Percentiles rank a stretch among this genome's conserved stretches.
These are phyloP conservation scores for Inosperma sp. DNA, from an alignment of 768 basidiomycete genomes.

Conservation along the genomic window DNA sequence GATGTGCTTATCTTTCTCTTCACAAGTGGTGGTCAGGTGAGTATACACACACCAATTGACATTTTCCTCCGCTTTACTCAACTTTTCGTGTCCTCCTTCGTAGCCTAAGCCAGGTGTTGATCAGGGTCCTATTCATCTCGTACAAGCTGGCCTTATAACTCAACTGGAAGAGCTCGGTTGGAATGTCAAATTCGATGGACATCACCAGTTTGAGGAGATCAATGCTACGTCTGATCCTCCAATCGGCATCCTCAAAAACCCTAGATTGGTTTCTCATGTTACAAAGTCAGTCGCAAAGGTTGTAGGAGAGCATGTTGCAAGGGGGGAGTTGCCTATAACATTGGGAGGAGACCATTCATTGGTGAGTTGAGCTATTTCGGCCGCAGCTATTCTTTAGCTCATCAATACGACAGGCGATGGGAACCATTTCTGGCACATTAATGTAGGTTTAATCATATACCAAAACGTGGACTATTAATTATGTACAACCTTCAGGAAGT, in stretches of 20 bases:
- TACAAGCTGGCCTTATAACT: conserved; percentile 76
- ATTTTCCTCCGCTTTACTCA: conserved; percentile 13
- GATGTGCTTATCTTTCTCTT: conserved; percentile 10
- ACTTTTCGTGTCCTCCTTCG: neutral
- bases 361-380: conserved; percentile 40
- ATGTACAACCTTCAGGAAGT: conserved; percentile 39
- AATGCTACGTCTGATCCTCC: conserved; percentile 62
- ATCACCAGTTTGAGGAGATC: conserved; percentile 83
- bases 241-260: conserved; percentile 88
- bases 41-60: conserved; percentile 16
- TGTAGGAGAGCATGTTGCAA: conserved; percentile 70
- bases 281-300: conserved; percentile 70
- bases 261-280: conserved; percentile 79
- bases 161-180: conserved; percentile 81
- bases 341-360: conserved; percentile 96
- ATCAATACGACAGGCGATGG: conserved; percentile 56
- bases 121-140: conserved; percentile 81
- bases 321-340: conserved; percentile 82
- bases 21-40: conserved; percentile 61
- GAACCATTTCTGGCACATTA: conserved; percentile 88
- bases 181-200: conserved; percentile 86
- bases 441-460: conserved; percentile 40
- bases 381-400: conserved; percentile 9
- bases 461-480: neutral
- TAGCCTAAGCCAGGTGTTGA: conserved; percentile 81